These are phyloP conservation scores for Eustoma russellianum DNA, from an alignment of 257 asterid genomes.

Conservation along the genomic window DNA sequence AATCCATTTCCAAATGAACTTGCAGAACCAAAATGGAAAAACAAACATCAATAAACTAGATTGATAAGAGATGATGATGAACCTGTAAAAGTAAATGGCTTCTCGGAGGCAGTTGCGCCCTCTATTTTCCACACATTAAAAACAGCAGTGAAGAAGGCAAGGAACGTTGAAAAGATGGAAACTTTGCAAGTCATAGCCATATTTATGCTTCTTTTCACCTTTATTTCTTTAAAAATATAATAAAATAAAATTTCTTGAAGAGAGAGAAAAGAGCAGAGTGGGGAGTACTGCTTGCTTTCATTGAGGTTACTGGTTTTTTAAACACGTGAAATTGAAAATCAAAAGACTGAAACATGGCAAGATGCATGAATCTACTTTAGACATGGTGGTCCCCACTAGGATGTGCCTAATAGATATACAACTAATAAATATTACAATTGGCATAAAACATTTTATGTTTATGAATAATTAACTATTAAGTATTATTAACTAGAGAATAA, in stretches of 20 bases:
- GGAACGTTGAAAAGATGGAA: constrained; percentile 3
- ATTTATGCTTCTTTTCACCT: constrained; percentile 2
- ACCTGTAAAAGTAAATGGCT: constrained; percentile 5
- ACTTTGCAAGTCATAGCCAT: neutral
- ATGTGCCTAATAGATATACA: neutral
- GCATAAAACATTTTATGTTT: too few relatives aligned
- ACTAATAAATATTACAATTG: too few relatives aligned
- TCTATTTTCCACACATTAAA: neutral
- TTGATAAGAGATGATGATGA: neutral
- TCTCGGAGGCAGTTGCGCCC: neutral
- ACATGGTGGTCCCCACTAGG: constrained; percentile 1
- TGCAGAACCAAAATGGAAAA: neutral
- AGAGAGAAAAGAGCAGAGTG: neutral
- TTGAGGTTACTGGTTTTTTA: neutral
- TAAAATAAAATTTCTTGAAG: neutral
- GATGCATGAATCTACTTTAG: constrained; percentile 13
- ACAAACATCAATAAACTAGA: neutral
- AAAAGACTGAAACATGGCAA: constrained; percentile 5
- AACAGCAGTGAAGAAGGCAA: neutral
- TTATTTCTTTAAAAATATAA: neutral
- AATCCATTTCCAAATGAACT: too few relatives aligned
- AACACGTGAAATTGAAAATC: constrained; percentile 5
- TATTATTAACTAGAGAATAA: too few relatives aligned
- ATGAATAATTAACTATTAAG: too few relatives aligned
- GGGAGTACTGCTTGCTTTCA: too few relatives aligned